phyloP scores from a whole-genome alignment of 805 yeast genomes.

The Myxozyma nipponensis region DNA sequence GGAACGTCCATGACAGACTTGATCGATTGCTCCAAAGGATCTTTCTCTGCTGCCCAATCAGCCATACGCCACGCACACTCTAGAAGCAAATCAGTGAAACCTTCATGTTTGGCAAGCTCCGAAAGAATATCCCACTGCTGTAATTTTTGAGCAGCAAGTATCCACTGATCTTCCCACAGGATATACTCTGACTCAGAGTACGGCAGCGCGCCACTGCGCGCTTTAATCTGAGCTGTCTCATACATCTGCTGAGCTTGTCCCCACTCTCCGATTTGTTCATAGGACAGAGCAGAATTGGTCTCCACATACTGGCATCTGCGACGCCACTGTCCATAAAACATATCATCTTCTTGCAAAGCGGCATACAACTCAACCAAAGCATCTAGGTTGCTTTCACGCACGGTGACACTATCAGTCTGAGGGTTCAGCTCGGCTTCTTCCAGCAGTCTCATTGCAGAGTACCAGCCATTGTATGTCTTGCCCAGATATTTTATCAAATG shows the following conservation, averaged over 20 bases:
- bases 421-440: conserved; percentile 65
- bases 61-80: conserved; percentile 99
- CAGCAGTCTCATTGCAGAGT: conserved; percentile 76
- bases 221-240: conserved; percentile 94
- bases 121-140: conserved; percentile 98
- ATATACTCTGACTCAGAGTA: conserved; percentile 93
- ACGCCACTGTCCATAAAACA: conserved; percentile 98
- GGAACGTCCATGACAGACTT: conserved; percentile 98
- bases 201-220: conserved; percentile 91
- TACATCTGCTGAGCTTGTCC: conserved; percentile 88
- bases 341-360: conserved; percentile 85
- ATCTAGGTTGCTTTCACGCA: conserved; percentile 81
- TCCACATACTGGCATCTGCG: conserved; percentile 91
- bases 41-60: conserved; percentile 94
- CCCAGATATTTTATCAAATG: conserved; percentile 88
- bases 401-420: conserved; percentile 62
- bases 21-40: conserved; percentile 89
- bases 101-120: conserved; percentile 95
- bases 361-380: conserved; percentile 88
- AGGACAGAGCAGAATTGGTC: conserved; percentile 87
- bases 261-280: conserved; percentile 94
- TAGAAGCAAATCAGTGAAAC: conserved; percentile 87
- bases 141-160: conserved; percentile 89
- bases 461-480: conserved; percentile 84
- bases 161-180: conserved; percentile 99